Base-by-base conservation (phyloP, 148 eudicot species). In the Pharnaceum exiguum region DNA sequence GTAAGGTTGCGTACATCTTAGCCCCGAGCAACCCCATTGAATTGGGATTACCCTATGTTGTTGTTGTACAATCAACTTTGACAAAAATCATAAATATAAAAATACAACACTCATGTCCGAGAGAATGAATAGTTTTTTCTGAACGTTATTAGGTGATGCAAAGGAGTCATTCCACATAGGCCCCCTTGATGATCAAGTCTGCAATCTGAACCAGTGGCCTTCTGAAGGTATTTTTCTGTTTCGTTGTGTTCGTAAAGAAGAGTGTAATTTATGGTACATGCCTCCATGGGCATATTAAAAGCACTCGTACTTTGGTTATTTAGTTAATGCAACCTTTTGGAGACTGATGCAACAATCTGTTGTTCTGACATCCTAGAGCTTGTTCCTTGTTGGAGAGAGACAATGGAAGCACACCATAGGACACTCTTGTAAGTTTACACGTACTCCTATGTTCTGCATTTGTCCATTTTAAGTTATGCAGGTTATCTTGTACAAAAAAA, bases 151-250 rank as follows among this genome's bases (percentile, higher is more conserved):
- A 89, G 90, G 96, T 51, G 96, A 89, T 49, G 50, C 71, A 18
- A 89, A 89, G 79, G 96, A 89, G 72, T 68, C 77, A 44, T 82
- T 89, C 67, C 73, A 85, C 49, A 67, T 89, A 46, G 89, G 96
- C 23, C 74, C 82, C 45, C 31, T 85, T 54, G 82, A 79, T 44
- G 72, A 39, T 25, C 69, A 58, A 25, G 27, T 8, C 6, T 24
- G 64, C 37, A 26, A 48, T 54, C 68, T 80, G 48, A 89, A 89
- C 57, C 96, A 81, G 40, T 85, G 94, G 93, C 93, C 96, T 61
- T 63, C 85, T 40, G 73, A 71, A 68, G 89, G 94, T 89, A 77
- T 43, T 23, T 61, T 39, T 23, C 17, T 42, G 18, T 17, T 16
- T 32, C 11, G 5, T 55, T 67, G 55, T 12, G 31, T 54, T 26